Evolutionary conservation across 176 grass and related monocot genomes (phyloP).

Genomic region (Cenchrus fungigraminus): DNA sequence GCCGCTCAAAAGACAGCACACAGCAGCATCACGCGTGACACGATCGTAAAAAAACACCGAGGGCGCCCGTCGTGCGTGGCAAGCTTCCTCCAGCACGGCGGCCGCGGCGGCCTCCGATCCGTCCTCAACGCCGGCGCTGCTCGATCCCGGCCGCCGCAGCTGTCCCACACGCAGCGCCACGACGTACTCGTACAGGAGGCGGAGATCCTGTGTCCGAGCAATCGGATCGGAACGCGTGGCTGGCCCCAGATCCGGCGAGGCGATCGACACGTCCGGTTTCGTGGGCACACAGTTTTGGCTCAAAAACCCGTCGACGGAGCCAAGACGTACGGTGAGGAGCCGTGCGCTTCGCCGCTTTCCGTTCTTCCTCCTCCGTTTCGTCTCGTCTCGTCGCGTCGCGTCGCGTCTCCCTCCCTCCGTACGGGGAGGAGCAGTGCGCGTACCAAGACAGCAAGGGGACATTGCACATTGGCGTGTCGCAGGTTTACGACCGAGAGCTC

Average conservation of each 20-base stretch:
- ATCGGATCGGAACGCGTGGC: no score
- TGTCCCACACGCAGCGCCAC: no score
- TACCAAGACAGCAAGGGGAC: constrained; percentile 3
- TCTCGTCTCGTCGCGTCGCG: no score
- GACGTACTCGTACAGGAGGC: no score
- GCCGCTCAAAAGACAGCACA: background rate
- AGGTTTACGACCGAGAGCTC: background rate
- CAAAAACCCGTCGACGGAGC: background rate
- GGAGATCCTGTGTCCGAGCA: background rate
- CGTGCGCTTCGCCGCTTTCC: no score
- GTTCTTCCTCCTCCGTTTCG: background rate
- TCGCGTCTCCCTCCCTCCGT: background rate
- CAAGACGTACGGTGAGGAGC: no score
- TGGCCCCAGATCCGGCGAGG: no score
- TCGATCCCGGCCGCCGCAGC: no score
- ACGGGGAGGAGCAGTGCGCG: constrained; percentile 12
- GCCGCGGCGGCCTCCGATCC: background rate
- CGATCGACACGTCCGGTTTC: background rate
- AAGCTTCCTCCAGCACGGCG: no score
- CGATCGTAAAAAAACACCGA: no score
- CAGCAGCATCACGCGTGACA: background rate
- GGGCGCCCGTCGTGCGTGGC: no score
- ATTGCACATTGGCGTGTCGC: constrained; percentile 22
- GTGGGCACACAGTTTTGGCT: background rate
- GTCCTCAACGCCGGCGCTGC: background rate